Conservation (phyloP, 768 basidiomycete genomes). For the Serendipita sp. region DNA sequence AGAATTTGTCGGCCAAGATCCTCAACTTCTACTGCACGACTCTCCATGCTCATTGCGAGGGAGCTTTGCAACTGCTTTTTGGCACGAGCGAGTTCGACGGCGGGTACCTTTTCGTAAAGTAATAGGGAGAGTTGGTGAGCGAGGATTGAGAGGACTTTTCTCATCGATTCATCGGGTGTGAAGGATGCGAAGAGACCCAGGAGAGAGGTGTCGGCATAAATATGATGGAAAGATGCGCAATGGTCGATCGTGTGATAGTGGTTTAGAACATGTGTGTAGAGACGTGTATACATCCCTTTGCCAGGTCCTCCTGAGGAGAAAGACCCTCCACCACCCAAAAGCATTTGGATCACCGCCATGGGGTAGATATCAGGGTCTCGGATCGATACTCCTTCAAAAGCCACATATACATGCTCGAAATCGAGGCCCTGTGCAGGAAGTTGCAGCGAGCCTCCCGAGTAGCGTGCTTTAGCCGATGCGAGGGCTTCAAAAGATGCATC, state of each 20-base stretch:
- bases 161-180: conserved; percentile 39
- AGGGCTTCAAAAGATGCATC: conserved; percentile 18
- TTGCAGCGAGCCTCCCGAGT: conserved; percentile 74
- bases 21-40: conserved; percentile 67
- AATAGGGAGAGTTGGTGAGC: conserved; percentile 77
- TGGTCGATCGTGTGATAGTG: conserved; percentile 88
- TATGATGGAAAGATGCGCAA: conserved; percentile 94
- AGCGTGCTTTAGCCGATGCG: conserved; percentile 26
- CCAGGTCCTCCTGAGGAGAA: conserved; percentile 93
- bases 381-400: conserved; percentile 81
- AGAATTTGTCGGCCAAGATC: conserved; percentile 81
- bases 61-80: conserved; percentile 92
- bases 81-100: conserved; percentile 62
- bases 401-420: conserved; percentile 87
- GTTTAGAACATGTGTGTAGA: conserved; percentile 93
- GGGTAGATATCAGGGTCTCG: conserved; percentile 86
- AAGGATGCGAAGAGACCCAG: conserved; percentile 87
- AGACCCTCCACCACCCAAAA: conserved; percentile 88
- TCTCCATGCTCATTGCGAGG: conserved; percentile 90
- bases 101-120: conserved; percentile 50
- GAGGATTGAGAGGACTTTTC: conserved; percentile 67
- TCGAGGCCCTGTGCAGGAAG: conserved; percentile 46
- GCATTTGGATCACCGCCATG: conserved; percentile 83
- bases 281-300: conserved; percentile 96
- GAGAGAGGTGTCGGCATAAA: conserved; percentile 84